Conservation (phyloP, 208 protist species). For the Trypanosomatidae sp. region DNA sequence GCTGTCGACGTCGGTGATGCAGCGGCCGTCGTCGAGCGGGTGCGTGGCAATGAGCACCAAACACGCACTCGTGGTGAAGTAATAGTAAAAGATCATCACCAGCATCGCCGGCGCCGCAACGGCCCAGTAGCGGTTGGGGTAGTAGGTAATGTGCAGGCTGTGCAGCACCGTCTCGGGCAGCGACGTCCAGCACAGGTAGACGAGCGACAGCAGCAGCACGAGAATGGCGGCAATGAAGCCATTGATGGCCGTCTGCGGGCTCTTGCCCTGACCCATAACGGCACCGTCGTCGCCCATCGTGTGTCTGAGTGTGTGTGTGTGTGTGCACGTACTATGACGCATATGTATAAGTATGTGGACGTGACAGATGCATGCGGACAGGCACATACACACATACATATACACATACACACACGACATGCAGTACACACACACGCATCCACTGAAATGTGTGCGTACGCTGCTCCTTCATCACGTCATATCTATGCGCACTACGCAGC, state of each 20-base stretch:
- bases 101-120: slow-evolving; percentile 63
- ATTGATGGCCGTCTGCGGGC: slow-evolving; percentile 68
- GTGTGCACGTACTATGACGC: neutral
- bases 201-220: slow-evolving; percentile 23
- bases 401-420: too few species aligned
- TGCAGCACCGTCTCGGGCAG: slow-evolving; percentile 44
- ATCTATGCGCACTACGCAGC: too few species aligned
- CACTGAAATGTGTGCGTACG: too few species aligned
- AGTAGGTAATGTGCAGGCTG: slow-evolving; percentile 62
- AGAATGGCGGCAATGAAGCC: slow-evolving; percentile 78
- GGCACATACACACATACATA: too few species aligned
- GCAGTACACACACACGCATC: too few species aligned
- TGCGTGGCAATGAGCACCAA: slow-evolving; percentile 55
- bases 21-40: slow-evolving; percentile 60
- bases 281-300: neutral
- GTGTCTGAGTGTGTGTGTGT: neutral
- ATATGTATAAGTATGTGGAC: neutral
- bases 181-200: slow-evolving; percentile 72
- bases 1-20: slow-evolving; percentile 52
- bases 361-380: too few species aligned
- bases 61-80: slow-evolving; percentile 39
- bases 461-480: too few species aligned
- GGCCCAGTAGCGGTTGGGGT: slow-evolving; percentile 89
- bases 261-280: slow-evolving; percentile 2
- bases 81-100: slow-evolving; percentile 65